phyloP scores from a whole-genome alignment of 164 flowering plant genomes.

The Sedum album region DNA sequence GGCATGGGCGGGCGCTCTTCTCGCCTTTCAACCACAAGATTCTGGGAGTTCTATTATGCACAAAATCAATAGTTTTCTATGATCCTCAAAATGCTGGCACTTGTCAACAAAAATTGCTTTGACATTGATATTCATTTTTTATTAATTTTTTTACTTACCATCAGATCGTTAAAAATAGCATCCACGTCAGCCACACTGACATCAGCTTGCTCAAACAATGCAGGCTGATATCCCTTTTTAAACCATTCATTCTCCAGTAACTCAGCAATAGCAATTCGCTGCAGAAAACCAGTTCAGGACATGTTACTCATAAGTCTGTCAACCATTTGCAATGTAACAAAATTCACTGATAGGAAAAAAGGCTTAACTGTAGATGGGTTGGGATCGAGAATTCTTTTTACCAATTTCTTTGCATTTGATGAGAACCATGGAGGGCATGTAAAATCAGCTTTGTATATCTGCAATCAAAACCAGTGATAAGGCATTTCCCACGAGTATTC shows the following conservation, averaged over 20 bases:
- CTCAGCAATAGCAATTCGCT: constrained; percentile 72
- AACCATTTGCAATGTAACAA: background rate
- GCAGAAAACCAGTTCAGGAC: background rate
- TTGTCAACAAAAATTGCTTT: background rate
- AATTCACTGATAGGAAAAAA: constrained; percentile 1
- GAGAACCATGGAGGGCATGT: constrained; percentile 93
- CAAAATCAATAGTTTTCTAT: background rate
- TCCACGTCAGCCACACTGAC: constrained; percentile 69
- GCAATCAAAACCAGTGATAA: constrained; percentile 12
- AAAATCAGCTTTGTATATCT: constrained; percentile 89
- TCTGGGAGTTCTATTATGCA: constrained; percentile 42
- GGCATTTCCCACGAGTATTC: background rate
- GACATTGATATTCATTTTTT: background rate
- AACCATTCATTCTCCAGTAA: constrained; percentile 97
- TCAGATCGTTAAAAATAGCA: constrained; percentile 57
- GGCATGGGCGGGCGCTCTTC: constrained; percentile 54
- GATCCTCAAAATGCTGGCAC: background rate
- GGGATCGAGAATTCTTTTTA: constrained; percentile 79
- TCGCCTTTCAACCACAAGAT: constrained; percentile 82
- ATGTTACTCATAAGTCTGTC: background rate
- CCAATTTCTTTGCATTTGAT: constrained; percentile 77
- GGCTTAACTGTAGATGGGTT: constrained; percentile 58
- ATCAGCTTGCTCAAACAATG: constrained; percentile 55
- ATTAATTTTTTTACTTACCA: constrained; percentile 26
- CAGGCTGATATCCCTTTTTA: constrained; percentile 88